These are phyloP conservation scores for Cydonia oblonga DNA, from an alignment of 331 rosid genomes.

Conservation along the genomic window DNA sequence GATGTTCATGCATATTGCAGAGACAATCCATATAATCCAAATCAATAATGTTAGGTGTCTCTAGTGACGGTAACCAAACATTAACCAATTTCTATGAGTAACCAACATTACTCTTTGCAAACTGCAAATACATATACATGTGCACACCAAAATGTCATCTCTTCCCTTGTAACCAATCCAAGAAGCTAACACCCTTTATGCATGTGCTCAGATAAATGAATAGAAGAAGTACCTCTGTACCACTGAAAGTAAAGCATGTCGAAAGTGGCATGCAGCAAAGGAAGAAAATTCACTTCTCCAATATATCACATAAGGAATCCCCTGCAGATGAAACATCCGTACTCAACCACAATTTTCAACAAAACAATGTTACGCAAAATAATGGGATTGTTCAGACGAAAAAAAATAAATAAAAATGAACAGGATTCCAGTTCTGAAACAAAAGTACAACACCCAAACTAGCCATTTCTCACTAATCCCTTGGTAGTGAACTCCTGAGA, in stretches of 20 bases:
- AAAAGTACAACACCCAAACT: neutral
- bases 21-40: neutral
- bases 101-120: neutral
- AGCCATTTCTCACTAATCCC: neutral
- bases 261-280: slow-evolving; percentile 84
- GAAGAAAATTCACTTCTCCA: slow-evolving; percentile 66
- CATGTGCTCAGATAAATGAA: neutral
- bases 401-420: no score
- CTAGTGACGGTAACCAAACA: neutral
- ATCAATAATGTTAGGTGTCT: neutral
- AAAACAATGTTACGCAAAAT: neutral
- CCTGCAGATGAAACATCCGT: slow-evolving; percentile 45
- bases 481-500: neutral
- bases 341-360: slow-evolving; percentile 18
- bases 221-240: slow-evolving; percentile 61
- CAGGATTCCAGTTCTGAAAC: slow-evolving; percentile 1
- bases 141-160: neutral
- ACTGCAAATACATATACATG: neutral
- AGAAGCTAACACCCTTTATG: neutral
- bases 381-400: neutral
- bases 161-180: neutral
- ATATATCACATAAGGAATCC: slow-evolving; percentile 79
- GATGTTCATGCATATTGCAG: neutral
- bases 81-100: neutral
- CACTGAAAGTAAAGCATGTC: slow-evolving; percentile 75